Conservation (phyloP, 129 eudicot genomes). For the Logfia minima region DNA sequence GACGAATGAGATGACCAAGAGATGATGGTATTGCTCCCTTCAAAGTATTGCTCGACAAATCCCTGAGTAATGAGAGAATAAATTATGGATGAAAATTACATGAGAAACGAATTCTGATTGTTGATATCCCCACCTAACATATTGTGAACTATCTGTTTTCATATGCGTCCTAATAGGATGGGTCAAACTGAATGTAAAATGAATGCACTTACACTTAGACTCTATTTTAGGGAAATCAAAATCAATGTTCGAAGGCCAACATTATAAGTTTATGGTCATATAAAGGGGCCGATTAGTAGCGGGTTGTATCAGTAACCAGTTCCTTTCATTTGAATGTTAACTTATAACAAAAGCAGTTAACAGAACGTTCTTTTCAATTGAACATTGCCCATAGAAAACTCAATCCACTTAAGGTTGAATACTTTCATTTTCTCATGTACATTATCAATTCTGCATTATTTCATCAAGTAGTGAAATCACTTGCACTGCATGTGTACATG, state of each 20-base stretch:
- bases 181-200: neutral
- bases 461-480: neutral
- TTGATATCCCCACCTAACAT: neutral
- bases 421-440: neutral
- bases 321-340: neutral
- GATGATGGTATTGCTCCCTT: slow-evolving; percentile 93
- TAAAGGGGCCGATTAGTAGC: neutral
- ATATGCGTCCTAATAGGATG: neutral
- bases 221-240: neutral
- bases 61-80: slow-evolving; percentile 38
- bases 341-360: neutral
- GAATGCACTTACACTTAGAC: neutral
- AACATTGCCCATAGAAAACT: neutral
- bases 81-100: neutral
- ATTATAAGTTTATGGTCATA: neutral
- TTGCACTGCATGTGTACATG: neutral
- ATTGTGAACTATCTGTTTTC: neutral
- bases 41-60: slow-evolving; percentile 84
- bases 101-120: slow-evolving; percentile 6
- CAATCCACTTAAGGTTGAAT: neutral
- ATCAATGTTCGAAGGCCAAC: neutral
- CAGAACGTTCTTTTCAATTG: neutral
- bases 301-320: neutral
- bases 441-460: neutral
- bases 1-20: slow-evolving; percentile 74